These are phyloP conservation scores for Rasamsonia emersonii DNA, from an alignment of 2,329 filamentous ascomycete species.

Conservation along the genomic window DNA sequence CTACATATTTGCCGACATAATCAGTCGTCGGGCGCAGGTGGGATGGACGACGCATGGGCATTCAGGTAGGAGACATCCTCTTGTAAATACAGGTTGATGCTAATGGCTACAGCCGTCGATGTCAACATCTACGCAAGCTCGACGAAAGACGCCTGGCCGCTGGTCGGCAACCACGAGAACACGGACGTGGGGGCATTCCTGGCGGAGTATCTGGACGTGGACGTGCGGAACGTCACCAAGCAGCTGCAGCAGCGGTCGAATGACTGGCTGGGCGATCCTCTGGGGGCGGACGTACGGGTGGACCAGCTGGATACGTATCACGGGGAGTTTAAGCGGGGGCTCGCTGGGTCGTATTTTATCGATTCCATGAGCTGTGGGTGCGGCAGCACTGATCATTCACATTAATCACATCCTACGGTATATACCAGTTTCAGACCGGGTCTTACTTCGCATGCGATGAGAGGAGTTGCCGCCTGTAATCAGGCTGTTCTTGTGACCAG, in stretches of 20 bases:
- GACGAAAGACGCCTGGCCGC: slow-evolving; percentile 49
- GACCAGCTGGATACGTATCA: slow-evolving; percentile 37
- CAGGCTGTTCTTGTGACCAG: too few relatives aligned
- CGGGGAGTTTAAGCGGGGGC: slow-evolving; percentile 32
- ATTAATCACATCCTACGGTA: too few relatives aligned
- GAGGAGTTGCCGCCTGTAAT: too few relatives aligned
- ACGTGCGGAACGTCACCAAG: slow-evolving; percentile 68
- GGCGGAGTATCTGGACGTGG: slow-evolving; percentile 66
- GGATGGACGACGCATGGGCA: slow-evolving; percentile 96
- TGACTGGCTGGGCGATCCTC: slow-evolving; percentile 34
- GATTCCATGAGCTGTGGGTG: too few relatives aligned
- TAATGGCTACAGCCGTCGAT: slow-evolving; percentile 58
- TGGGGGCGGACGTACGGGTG: slow-evolving; percentile 27
- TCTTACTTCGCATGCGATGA: too few relatives aligned
- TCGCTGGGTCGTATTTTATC: too few relatives aligned
- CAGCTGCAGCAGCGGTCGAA: slow-evolving; percentile 47
- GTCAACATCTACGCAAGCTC: slow-evolving; percentile 93
- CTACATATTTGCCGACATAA: slow-evolving; percentile 69
- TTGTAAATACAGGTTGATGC: slow-evolving; percentile 9
- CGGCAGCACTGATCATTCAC: too few relatives aligned
- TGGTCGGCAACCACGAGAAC: slow-evolving; percentile 88
- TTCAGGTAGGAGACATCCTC: slow-evolving; percentile 37
- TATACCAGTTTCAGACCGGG: too few relatives aligned
- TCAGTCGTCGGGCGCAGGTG: slow-evolving; percentile 77
- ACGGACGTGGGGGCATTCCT: slow-evolving; percentile 84